Evolutionary conservation across 1,139 yeast species (phyloP).

Genomic region (Pichia sp.): DNA sequence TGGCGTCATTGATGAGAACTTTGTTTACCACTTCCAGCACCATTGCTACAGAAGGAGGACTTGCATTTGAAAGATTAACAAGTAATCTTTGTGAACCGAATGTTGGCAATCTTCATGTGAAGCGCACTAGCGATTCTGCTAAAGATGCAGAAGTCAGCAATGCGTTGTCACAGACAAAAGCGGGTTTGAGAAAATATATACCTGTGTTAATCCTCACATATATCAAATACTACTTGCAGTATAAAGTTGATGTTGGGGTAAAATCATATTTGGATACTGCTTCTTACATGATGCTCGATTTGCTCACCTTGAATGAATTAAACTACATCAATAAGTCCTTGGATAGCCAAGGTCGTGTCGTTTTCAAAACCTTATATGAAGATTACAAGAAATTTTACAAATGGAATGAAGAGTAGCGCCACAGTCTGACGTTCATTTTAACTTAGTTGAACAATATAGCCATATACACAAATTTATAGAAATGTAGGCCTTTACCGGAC

Average conservation of each 20-base stretch:
- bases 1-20: conserved; percentile 46
- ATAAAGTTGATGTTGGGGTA: conserved; percentile 44
- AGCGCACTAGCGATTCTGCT: conserved; percentile 17
- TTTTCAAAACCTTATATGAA: conserved; percentile 61
- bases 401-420: conserved; percentile 63
- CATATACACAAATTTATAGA: too few species aligned
- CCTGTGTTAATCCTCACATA: conserved; percentile 59
- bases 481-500: too few species aligned
- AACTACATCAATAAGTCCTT: conserved; percentile 61
- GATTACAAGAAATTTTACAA: conserved; percentile 77
- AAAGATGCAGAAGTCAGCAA: conserved; percentile 45
- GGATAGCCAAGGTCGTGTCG: conserved; percentile 66
- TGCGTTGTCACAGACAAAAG: conserved; percentile 50
- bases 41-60: conserved; percentile 33
- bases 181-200: conserved; percentile 57
- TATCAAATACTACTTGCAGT: conserved; percentile 47
- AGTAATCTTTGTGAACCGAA: conserved; percentile 73
- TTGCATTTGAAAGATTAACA: conserved; percentile 53
- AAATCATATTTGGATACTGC: conserved; percentile 54
- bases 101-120: conserved; percentile 11
- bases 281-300: conserved; percentile 61
- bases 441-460: too few species aligned
- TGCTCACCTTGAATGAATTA: conserved; percentile 64
- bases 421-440: too few species aligned
- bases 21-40: conserved; percentile 32